Evolutionary conservation across 352 stramenopile species (phyloP).

Genomic region (Phytophthora syringae): DNA sequence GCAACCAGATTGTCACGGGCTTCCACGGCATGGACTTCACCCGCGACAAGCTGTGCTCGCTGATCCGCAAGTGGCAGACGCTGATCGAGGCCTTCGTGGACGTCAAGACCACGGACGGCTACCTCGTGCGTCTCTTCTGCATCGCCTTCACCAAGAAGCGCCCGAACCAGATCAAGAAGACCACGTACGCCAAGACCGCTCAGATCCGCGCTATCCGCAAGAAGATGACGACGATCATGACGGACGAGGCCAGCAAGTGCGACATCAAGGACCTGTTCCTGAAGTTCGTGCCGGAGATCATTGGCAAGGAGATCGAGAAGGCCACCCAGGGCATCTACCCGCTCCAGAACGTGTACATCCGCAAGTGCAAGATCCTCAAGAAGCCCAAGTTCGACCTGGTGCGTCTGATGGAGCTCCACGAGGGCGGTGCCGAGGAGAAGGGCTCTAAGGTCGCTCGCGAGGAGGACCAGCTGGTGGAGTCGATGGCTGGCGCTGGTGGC

Average conservation of each 20-base stretch:
- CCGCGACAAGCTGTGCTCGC: slow-evolving; percentile 99
- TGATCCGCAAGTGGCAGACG: slow-evolving; percentile 99
- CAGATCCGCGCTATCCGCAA: slow-evolving; percentile 98
- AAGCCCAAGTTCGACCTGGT: slow-evolving; percentile 99
- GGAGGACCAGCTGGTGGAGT: slow-evolving; percentile 89
- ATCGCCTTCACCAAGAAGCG: slow-evolving; percentile 99
- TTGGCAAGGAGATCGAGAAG: slow-evolving; percentile 98
- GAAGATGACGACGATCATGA: slow-evolving; percentile 99
- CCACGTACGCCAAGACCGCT: slow-evolving; percentile 98
- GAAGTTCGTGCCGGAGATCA: slow-evolving; percentile 98
- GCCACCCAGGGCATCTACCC: slow-evolving; percentile 98
- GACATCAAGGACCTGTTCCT: slow-evolving; percentile 99
- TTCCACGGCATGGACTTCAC: slow-evolving; percentile 95
- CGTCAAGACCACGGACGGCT: slow-evolving; percentile 99
- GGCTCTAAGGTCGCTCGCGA: slow-evolving; percentile 90
- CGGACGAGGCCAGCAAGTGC: slow-evolving; percentile 97
- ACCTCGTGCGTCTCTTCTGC: slow-evolving; percentile 99
- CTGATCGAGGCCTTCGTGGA: slow-evolving; percentile 99
- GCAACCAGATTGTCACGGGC: slow-evolving; percentile 85
- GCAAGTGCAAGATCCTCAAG: slow-evolving; percentile 99
- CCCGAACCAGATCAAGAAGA: slow-evolving; percentile 99
- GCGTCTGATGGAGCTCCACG: slow-evolving; percentile 99
- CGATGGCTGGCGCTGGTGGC: slow-evolving; percentile 86
- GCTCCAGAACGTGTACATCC: slow-evolving; percentile 99
- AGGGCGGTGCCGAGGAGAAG: slow-evolving; percentile 93